Evolutionary conservation across 371 early-diverging fungal species (phyloP).

Genomic region (Dentiscutata heterogama): DNA sequence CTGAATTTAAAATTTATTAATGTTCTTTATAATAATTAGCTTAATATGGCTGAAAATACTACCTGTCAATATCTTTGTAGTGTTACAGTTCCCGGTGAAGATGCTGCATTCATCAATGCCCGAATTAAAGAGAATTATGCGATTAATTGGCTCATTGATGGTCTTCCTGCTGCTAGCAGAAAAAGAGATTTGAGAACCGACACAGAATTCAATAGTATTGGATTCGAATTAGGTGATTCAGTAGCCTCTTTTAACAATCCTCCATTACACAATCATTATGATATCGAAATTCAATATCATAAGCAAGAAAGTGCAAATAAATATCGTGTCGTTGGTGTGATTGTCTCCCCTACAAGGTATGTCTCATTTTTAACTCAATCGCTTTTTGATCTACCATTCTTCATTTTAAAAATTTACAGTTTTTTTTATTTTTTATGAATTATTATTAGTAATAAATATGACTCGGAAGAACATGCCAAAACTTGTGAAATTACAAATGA

Average conservation of each 20-base stretch:
- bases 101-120: constrained; percentile 87
- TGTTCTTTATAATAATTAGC: constrained; percentile 51
- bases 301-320: constrained; percentile 60
- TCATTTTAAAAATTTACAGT: background rate
- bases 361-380: background rate
- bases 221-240: constrained; percentile 76
- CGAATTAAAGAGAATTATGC: constrained; percentile 86
- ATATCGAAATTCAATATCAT: constrained; percentile 88
- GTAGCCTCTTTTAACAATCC: constrained; percentile 47
- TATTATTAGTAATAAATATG: constrained; percentile 14
- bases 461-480: constrained; percentile 37
- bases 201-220: constrained; percentile 78
- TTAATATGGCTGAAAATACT: constrained; percentile 66
- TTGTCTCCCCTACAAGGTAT: constrained; percentile 76
- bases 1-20: background rate
- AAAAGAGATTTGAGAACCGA: constrained; percentile 67
- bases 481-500: background rate
- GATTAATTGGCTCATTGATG: constrained; percentile 91
- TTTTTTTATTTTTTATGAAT: background rate
- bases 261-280: constrained; percentile 89
- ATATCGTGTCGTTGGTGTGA: constrained; percentile 91
- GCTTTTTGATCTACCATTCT: background rate
- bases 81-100: constrained; percentile 58
- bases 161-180: constrained; percentile 87
- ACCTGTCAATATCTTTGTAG: constrained; percentile 5